Conservation (phyloP, 2,329 filamentous ascomycete species). For the Penicillium sp. region DNA sequence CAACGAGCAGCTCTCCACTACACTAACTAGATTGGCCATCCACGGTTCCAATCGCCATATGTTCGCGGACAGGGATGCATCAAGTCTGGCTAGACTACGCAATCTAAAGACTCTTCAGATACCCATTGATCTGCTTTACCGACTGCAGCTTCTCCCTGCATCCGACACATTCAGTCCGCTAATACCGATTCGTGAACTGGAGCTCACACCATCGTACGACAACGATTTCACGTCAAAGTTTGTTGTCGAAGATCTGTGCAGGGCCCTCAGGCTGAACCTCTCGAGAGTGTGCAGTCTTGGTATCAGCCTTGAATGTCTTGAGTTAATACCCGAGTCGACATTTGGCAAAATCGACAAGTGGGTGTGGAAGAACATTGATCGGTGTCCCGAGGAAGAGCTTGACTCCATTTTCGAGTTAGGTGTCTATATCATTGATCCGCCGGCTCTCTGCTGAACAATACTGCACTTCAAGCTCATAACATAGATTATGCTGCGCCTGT, state of each 20-base stretch:
- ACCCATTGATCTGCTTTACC: constrained; percentile 2
- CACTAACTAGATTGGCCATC: background rate
- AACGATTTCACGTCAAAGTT: background rate
- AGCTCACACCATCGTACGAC: background rate
- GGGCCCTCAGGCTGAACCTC: background rate
- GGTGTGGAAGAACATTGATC: constrained; percentile 9
- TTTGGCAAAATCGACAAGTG: constrained; percentile 2
- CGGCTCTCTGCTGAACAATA: background rate
- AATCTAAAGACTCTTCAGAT: background rate
- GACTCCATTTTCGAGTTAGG: constrained; percentile 4
- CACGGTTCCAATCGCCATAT: background rate
- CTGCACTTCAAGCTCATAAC: background rate
- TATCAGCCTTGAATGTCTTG: constrained; percentile 1
- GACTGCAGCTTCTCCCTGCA: background rate
- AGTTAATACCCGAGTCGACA: background rate
- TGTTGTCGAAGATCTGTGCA: background rate
- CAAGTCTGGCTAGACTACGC: background rate
- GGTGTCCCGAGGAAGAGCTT: constrained; percentile 7
- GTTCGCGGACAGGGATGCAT: background rate
- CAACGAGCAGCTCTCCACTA: constrained; percentile 5
- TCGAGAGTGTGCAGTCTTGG: constrained; percentile 5
- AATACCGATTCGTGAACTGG: background rate
- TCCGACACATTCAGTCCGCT: background rate
- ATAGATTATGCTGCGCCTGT: no score
- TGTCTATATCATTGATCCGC: background rate